Conservation (phyloP, 192 early-diverging fungal species). For the Coemansia sp. region DNA sequence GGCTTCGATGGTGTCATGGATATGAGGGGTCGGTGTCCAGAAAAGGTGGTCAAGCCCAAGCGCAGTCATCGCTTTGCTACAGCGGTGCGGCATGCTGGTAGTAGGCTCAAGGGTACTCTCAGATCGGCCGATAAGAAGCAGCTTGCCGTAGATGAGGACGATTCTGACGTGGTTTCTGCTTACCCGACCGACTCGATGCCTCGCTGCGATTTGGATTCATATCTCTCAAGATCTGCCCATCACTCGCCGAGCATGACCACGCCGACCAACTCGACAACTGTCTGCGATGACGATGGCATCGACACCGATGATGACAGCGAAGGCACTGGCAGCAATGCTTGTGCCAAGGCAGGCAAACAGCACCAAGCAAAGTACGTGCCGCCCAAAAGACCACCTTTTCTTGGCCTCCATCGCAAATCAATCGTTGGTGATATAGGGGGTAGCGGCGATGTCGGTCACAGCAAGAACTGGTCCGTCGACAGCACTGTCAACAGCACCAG, state of each 20-base stretch:
- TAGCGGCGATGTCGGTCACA: neutral
- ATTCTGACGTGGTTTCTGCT: constrained; percentile 36
- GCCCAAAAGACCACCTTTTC: constrained; percentile 38
- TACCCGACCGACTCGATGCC: constrained; percentile 43
- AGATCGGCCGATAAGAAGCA: constrained; percentile 2
- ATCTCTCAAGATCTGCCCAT: constrained; percentile 39
- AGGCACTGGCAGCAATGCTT: constrained; percentile 8
- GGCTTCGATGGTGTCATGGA: constrained; percentile 1
- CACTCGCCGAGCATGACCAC: constrained; percentile 28
- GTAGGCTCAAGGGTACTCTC: constrained; percentile 16
- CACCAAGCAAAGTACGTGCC: constrained; percentile 21
- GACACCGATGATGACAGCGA: constrained; percentile 9
- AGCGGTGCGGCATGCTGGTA: constrained; percentile 36
- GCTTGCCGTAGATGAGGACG: constrained; percentile 1
- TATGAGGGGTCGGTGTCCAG: neutral
- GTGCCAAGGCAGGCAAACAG: neutral
- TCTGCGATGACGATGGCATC: constrained; percentile 5
- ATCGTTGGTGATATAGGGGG: neutral
- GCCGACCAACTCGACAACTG: constrained; percentile 10
- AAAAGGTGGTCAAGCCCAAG: constrained; percentile 10
- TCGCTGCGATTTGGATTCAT: constrained; percentile 26
- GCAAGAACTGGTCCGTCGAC: too few species aligned
- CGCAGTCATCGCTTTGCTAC: constrained; percentile 23
- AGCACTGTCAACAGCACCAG: neutral
- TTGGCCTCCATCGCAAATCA: constrained; percentile 37